A percentile compares a stretch with the other conserved stretches of the same genome.
Evolutionary conservation across 306 rosid species (phyloP).

Genomic region (Cicer arietinum): DNA sequence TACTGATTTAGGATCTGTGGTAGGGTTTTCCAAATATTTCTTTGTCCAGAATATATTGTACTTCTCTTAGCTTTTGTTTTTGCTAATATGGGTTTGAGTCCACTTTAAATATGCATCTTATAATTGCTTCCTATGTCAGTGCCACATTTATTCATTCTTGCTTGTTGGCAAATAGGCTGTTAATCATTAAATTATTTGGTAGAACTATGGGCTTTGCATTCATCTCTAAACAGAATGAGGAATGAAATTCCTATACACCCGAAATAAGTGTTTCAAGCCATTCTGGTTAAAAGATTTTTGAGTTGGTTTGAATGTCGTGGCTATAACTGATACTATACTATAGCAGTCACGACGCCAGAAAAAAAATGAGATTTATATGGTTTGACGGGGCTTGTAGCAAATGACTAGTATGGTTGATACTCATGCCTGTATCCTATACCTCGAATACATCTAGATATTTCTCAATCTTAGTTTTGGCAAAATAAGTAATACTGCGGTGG

Average conservation of each 20-base stretch:
- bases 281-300: background rate
- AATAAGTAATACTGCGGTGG: background rate
- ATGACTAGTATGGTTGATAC: background rate
- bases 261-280: background rate
- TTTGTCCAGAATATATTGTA: background rate
- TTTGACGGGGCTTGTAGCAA: background rate
- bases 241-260: background rate
- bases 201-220: background rate
- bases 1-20: background rate
- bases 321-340: background rate
- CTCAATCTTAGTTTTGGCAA: constrained; percentile 4
- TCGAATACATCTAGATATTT: constrained; percentile 7
- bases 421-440: background rate
- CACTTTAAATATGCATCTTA: background rate
- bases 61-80: background rate
- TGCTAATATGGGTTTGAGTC: constrained; percentile 2
- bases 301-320: background rate
- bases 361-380: background rate
- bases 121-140: background rate
- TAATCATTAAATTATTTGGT: background rate
- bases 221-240: background rate
- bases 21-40: background rate
- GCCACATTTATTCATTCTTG: background rate
- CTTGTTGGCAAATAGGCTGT: background rate
- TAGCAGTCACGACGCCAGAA: background rate